phyloP scores from a whole-genome alignment of 805 yeast species.

The Ogataea corticis region DNA sequence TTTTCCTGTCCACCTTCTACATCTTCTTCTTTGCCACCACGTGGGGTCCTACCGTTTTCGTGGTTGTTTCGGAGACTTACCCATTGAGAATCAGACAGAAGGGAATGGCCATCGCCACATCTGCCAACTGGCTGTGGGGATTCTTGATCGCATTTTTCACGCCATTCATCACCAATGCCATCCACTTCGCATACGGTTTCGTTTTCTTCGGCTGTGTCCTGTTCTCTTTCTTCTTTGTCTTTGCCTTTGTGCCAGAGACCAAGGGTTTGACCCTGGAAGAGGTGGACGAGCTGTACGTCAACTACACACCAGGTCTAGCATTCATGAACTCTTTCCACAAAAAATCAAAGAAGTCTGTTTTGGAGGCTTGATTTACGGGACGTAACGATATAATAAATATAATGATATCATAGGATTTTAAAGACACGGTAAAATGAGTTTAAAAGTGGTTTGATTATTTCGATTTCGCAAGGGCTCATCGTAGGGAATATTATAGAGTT shows the following conservation, averaged over 20 bases:
- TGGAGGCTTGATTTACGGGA: background rate
- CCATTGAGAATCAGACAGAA: conserved; percentile 65
- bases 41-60: conserved; percentile 75
- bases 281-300: conserved; percentile 52
- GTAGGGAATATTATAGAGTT: too few relatives aligned
- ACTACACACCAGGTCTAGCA: conserved; percentile 34
- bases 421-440: background rate
- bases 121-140: conserved; percentile 66
- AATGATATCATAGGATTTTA: conserved; percentile 1
- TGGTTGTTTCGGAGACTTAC: conserved; percentile 65
- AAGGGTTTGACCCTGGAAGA: conserved; percentile 58
- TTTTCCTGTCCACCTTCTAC: conserved; percentile 62
- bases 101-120: conserved; percentile 65
- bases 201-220: conserved; percentile 56
- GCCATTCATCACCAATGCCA: conserved; percentile 54
- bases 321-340: conserved; percentile 26
- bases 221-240: conserved; percentile 55
- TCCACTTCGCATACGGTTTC: conserved; percentile 57
- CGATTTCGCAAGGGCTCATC: too few relatives aligned
- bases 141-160: conserved; percentile 58
- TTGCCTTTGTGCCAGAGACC: conserved; percentile 54
- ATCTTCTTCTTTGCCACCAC: conserved; percentile 69
- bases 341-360: conserved; percentile 6
- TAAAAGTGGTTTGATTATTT: background rate
- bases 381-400: conserved; percentile 4